A percentile compares a stretch with the other conserved stretches of the same genome.
Evolutionary conservation across 1,284 basidiomycete genomes (phyloP).

Genomic region (Fistulina hepatica): DNA sequence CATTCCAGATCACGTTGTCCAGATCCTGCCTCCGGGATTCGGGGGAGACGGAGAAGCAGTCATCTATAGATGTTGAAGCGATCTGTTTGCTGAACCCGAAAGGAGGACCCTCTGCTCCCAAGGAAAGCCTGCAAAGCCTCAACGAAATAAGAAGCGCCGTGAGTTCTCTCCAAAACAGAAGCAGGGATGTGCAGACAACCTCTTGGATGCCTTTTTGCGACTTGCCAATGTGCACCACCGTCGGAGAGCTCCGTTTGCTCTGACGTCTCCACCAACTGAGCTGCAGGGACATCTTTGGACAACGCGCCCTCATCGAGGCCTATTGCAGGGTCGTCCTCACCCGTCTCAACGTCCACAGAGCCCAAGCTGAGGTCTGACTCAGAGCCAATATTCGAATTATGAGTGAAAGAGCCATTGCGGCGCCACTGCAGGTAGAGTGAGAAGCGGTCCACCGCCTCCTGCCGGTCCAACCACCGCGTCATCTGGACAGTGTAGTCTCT

Average conservation of each 20-base stretch:
- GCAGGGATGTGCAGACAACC: too few relatives aligned
- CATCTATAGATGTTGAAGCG: conserved; percentile 8
- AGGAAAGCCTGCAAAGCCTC: too few relatives aligned
- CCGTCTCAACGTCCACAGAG: too few relatives aligned
- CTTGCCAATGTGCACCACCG: too few relatives aligned
- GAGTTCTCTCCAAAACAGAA: too few relatives aligned
- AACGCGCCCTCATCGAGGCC: too few relatives aligned
- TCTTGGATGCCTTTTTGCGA: too few relatives aligned
- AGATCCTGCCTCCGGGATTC: conserved; percentile 9
- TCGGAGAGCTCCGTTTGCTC: conserved; percentile 7
- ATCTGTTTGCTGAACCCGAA: too few relatives aligned
- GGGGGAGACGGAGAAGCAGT: conserved; percentile 1
- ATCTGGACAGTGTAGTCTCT: conserved; percentile 11
- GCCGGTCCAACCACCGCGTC: conserved; percentile 9
- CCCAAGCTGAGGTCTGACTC: conserved; percentile 7
- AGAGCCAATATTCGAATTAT: conserved; percentile 9
- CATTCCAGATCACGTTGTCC: conserved; percentile 18
- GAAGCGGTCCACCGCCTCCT: conserved; percentile 7
- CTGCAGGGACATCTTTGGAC: neutral
- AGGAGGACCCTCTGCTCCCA: too few relatives aligned
- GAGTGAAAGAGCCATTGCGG: conserved; percentile 7
- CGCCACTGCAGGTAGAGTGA: conserved; percentile 5
- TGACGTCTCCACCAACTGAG: conserved; percentile 2
- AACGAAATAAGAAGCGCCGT: too few relatives aligned
- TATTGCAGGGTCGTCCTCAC: too few relatives aligned